phyloP scores from a whole-genome alignment of 352 stramenopile species.

The Aphanomyces euteiches region DNA sequence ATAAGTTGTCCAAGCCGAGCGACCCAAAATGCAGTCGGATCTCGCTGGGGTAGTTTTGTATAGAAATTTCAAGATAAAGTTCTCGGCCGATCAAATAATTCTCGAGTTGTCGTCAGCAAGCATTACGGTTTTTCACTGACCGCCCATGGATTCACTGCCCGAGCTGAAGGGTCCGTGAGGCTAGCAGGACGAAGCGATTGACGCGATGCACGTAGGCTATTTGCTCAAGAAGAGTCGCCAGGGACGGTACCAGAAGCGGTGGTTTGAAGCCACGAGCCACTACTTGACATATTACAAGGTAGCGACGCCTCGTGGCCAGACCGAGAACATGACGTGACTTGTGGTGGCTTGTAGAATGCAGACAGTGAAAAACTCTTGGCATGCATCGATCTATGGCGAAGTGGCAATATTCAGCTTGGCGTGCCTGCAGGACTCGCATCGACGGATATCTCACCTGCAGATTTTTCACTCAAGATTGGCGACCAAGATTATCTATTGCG shows the following conservation, averaged over 20 bases:
- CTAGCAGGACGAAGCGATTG: neutral
- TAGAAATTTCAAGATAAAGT: neutral
- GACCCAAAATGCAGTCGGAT: neutral
- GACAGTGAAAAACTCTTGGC: conserved; percentile 84
- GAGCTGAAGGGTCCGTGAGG: neutral
- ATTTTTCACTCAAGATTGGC: conserved; percentile 83
- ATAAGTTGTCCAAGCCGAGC: neutral
- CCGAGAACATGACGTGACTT: neutral
- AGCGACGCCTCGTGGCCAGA: neutral
- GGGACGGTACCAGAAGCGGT: conserved; percentile 94
- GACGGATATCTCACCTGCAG: conserved; percentile 50
- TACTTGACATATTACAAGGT: conserved; percentile 99
- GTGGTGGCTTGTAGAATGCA: conserved; percentile 45
- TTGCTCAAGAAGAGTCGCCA: conserved; percentile 91
- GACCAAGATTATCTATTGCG: conserved; percentile 85
- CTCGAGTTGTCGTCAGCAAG: neutral
- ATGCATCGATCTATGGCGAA: conserved; percentile 86
- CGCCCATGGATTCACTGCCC: neutral
- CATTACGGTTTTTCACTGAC: conserved; percentile 5
- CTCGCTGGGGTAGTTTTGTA: neutral
- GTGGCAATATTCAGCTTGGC: conserved; percentile 72
- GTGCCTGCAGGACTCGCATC: conserved; percentile 22
- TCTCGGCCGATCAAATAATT: neutral
- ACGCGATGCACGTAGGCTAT: conserved; percentile 55
- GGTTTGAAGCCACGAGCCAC: conserved; percentile 97